These are phyloP conservation scores for Austroboletus niveus DNA, from an alignment of 1,284 basidiomycete genomes.

Conservation along the genomic window DNA sequence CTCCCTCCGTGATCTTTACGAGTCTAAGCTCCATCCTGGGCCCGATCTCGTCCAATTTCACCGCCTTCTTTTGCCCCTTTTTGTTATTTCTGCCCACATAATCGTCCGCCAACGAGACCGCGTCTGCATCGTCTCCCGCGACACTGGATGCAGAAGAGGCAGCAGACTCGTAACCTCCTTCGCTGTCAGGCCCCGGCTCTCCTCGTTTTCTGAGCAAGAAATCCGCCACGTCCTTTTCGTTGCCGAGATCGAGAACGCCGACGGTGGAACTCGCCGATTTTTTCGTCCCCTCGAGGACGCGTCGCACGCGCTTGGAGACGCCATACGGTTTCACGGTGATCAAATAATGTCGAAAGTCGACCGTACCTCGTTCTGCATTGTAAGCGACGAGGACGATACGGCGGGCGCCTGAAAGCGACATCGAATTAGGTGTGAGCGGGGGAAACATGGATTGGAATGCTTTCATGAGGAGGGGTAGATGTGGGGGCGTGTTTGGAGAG, in stretches of 20 bases:
- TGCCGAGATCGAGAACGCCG: slow-evolving; percentile 76
- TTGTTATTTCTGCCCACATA: slow-evolving; percentile 95
- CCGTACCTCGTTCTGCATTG: slow-evolving; percentile 80
- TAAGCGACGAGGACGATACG: slow-evolving; percentile 94
- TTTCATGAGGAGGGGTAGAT: slow-evolving; percentile 76
- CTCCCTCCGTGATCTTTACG: slow-evolving; percentile 94
- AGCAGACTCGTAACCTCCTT: slow-evolving; percentile 86
- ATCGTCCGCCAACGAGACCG: slow-evolving; percentile 84
- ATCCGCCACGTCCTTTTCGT: slow-evolving; percentile 93
- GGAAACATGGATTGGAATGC: slow-evolving; percentile 89
- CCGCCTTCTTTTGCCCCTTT: slow-evolving; percentile 87
- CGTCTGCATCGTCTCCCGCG: slow-evolving; percentile 79
- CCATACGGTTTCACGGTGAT: slow-evolving; percentile 96
- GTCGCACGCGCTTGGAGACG: slow-evolving; percentile 89
- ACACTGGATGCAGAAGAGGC: slow-evolving; percentile 72
- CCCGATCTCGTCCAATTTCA: slow-evolving; percentile 91
- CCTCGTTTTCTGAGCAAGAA: slow-evolving; percentile 81
- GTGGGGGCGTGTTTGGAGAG: slow-evolving; percentile 66
- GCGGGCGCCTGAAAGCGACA: slow-evolving; percentile 81
- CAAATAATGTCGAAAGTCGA: slow-evolving; percentile 93
- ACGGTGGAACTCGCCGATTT: slow-evolving; percentile 37
- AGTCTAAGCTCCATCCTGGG: slow-evolving; percentile 92
- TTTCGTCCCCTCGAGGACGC: slow-evolving; percentile 74
- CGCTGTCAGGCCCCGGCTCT: slow-evolving; percentile 56
- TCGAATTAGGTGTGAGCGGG: slow-evolving; percentile 75